A percentile compares a stretch with the other conserved stretches of the same genome.
These are phyloP conservation scores for Leishmania major DNA, from an alignment of 208 protist species.

Conservation along the genomic window DNA sequence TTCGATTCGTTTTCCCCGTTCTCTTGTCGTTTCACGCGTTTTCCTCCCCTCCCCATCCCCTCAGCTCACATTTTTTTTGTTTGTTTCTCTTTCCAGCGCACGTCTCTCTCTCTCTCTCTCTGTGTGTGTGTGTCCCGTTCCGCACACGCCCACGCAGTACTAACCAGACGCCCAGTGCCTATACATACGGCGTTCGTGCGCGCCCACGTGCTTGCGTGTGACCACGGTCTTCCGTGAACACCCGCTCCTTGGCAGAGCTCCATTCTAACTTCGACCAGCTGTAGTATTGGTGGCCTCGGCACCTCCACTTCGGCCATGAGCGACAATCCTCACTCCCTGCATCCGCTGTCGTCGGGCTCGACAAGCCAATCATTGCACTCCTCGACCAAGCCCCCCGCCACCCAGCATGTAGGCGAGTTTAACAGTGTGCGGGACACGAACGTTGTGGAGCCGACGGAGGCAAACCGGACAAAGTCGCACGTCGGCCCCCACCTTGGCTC, in stretches of 20 bases:
- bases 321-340: background rate
- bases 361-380: slow-evolving; percentile 1
- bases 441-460: slow-evolving; percentile 19
- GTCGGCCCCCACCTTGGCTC: slow-evolving; percentile 46
- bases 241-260: background rate
- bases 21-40: no score
- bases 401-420: slow-evolving; percentile 40
- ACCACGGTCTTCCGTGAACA: background rate
- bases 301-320: background rate
- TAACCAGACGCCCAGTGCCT: background rate
- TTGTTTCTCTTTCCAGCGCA: no score
- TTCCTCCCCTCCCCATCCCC: no score
- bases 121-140: background rate
- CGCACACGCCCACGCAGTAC: background rate
- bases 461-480: slow-evolving; percentile 35
- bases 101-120: background rate
- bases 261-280: background rate
- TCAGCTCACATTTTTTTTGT: no score
- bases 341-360: background rate
- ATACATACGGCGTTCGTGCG: background rate
- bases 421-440: slow-evolving; percentile 13
- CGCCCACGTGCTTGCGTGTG: background rate
- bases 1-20: no score
- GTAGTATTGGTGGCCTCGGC: background rate
- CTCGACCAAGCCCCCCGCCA: background rate